Conservation (phyloP, 352 stramenopile genomes). For the Phytopythium ostracodes region DNA sequence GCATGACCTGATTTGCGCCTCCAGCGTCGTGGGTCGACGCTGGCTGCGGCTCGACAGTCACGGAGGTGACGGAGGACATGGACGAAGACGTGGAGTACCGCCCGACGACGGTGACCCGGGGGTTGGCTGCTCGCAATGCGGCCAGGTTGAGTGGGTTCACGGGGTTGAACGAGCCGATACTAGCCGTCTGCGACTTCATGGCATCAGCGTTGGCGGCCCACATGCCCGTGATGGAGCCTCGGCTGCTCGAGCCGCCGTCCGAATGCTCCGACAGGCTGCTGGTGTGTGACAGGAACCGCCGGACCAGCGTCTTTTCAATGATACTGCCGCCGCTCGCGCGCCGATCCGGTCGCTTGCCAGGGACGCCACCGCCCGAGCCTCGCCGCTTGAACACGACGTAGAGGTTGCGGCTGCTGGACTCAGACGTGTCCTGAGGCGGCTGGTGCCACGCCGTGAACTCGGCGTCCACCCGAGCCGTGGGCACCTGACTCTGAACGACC, state of each 20-base stretch:
- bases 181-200: background rate
- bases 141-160: slow-evolving; percentile 12
- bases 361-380: background rate
- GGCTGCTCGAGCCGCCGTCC: background rate
- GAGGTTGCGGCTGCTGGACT: background rate
- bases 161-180: background rate
- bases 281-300: background rate
- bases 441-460: slow-evolving; percentile 8
- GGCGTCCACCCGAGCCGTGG: slow-evolving; percentile 2
- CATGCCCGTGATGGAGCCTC: slow-evolving; percentile 5
- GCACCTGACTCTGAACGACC: background rate
- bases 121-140: background rate
- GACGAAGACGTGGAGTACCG: background rate
- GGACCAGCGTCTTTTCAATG: slow-evolving; percentile 2
- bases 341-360: background rate
- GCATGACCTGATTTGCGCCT: background rate
- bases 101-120: background rate
- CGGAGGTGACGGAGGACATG: background rate
- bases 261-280: slow-evolving; percentile 8
- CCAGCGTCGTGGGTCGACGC: background rate
- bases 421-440: background rate
- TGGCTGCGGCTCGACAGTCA: background rate
- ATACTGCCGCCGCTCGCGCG: background rate
- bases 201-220: slow-evolving; percentile 9
- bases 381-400: background rate